These are phyloP conservation scores for Gomphus sp. DNA, from an alignment of 1,284 basidiomycete species.

Conservation along the genomic window DNA sequence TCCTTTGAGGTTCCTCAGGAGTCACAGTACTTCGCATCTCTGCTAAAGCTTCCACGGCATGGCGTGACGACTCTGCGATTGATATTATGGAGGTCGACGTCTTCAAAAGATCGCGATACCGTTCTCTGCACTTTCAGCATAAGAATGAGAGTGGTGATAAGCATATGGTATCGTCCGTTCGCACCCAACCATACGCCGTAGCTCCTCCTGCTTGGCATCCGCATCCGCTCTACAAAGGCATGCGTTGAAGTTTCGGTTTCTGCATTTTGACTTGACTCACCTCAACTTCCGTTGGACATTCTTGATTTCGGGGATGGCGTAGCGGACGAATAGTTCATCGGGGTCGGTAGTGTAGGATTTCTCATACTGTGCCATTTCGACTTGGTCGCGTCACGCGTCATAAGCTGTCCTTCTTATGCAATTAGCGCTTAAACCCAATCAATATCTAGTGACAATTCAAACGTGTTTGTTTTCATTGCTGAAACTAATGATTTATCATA, in stretches of 20 bases:
- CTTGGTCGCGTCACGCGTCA: too few species aligned
- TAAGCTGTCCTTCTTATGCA: too few species aligned
- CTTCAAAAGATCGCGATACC: slow-evolving; percentile 87
- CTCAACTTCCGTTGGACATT: slow-evolving; percentile 61
- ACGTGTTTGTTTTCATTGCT: too few species aligned
- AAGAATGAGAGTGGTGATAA: slow-evolving; percentile 26
- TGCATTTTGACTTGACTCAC: slow-evolving; percentile 27
- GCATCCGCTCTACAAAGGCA: slow-evolving; percentile 61
- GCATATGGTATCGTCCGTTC: slow-evolving; percentile 25
- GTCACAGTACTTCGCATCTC: slow-evolving; percentile 48
- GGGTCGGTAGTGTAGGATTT: slow-evolving; percentile 40
- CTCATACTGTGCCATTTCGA: too few species aligned
- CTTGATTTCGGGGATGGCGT: slow-evolving; percentile 70
- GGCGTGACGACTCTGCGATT: slow-evolving; percentile 56
- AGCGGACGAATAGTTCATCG: slow-evolving; percentile 71
- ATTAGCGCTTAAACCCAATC: too few species aligned
- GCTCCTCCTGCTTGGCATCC: slow-evolving; percentile 84
- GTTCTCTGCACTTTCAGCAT: slow-evolving; percentile 65
- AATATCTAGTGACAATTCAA: too few species aligned
- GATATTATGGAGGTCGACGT: slow-evolving; percentile 84
- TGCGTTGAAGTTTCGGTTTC: background rate
- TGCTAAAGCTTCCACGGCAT: slow-evolving; percentile 49
- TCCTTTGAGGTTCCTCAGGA: slow-evolving; percentile 33
- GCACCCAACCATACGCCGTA: slow-evolving; percentile 92
- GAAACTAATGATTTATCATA: too few species aligned